phyloP scores from a whole-genome alignment of 495 filamentous ascomycete species.

The Neurospora intermedia region DNA sequence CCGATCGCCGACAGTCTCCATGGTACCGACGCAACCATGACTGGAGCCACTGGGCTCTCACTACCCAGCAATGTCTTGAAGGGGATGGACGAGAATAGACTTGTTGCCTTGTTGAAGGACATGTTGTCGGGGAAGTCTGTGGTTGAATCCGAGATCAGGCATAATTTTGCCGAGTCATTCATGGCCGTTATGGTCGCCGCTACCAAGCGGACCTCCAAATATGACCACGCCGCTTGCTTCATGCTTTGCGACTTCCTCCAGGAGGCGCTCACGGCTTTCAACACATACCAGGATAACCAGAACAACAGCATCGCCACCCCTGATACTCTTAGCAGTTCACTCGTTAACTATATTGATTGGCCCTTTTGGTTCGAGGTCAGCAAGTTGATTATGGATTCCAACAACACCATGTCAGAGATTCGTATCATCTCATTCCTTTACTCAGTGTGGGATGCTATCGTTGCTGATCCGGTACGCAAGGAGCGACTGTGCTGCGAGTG shows the following conservation, averaged over 20 bases:
- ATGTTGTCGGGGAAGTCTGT: slow-evolving; percentile 63
- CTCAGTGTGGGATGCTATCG: slow-evolving; percentile 66
- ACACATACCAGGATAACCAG: slow-evolving; percentile 33
- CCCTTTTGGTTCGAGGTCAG: slow-evolving; percentile 82
- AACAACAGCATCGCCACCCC: slow-evolving; percentile 27
- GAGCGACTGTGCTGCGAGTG: slow-evolving; percentile 64
- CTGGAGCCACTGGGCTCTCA: slow-evolving; percentile 41
- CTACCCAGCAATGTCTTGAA: slow-evolving; percentile 55
- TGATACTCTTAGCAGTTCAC: slow-evolving; percentile 2
- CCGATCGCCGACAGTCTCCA: slow-evolving; percentile 70
- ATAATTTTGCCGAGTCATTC: slow-evolving; percentile 73
- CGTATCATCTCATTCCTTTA: slow-evolving; percentile 81
- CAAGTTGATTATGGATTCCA: slow-evolving; percentile 71
- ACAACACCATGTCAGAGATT: slow-evolving; percentile 91
- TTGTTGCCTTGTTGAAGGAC: slow-evolving; percentile 80
- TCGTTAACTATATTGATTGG: slow-evolving; percentile 54
- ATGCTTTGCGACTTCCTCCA: slow-evolving; percentile 88
- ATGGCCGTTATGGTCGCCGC: slow-evolving; percentile 59
- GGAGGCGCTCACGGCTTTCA: slow-evolving; percentile 44
- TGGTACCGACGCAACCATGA: slow-evolving; percentile 61
- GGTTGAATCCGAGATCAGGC: slow-evolving; percentile 37
- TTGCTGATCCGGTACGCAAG: slow-evolving; percentile 56
- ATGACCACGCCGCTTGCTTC: slow-evolving; percentile 83
- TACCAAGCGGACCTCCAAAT: slow-evolving; percentile 67
- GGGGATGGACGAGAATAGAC: slow-evolving; percentile 83